Evolutionary conservation across 176 grass and related monocot species (phyloP), one percentile per base, ranked within the genome.

Genomic region (Otatea glauca): DNA sequence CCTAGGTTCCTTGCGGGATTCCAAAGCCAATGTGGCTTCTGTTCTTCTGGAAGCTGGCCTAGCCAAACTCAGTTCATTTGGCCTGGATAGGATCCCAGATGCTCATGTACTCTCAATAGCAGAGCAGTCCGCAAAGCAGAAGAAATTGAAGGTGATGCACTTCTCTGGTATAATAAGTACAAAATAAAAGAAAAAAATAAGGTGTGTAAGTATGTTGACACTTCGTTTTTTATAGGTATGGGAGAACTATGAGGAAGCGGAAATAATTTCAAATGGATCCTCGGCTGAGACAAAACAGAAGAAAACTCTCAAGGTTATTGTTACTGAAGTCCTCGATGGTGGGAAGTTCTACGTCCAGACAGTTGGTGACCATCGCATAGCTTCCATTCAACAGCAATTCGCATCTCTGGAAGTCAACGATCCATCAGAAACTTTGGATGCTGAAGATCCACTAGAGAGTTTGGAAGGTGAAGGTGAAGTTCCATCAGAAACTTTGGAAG

Each of bases 241-340:
- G 96, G 96, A 98, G 88, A 98, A 95, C 51, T 93, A 90, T 25
- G 85, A 93, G 1, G 96, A 95, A 81, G 93, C 89, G 43, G 84
- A 98, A 85, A 83, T 91, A 84, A 80, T 86, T 79, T 73, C 91
- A 37, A 95, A 95, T 70, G 91, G 91, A 44, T 88, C 92, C 21
- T 71, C 88, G 5, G 72, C 87, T 88, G 89, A 88, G 77, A 76
- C 79, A 8, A 76, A 8, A 79, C 92, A 95, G 65, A 98, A 95
- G 81, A 91, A 93, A 90, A 81, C 92, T 58, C 84, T 98, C 15
- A 98, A 98, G 96, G 94, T 98, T 47, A 83, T 92, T 48, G 87
- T 90, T 24, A 98, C 96, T 2, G 96, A 98, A 85, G 87, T 98
- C 54, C 77, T 95, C 48, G 76, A 85, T 85, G 93, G 89, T 67